Evolutionary conservation across 345 rosid species (phyloP).

Genomic region (Lagerstroemia speciosa): DNA sequence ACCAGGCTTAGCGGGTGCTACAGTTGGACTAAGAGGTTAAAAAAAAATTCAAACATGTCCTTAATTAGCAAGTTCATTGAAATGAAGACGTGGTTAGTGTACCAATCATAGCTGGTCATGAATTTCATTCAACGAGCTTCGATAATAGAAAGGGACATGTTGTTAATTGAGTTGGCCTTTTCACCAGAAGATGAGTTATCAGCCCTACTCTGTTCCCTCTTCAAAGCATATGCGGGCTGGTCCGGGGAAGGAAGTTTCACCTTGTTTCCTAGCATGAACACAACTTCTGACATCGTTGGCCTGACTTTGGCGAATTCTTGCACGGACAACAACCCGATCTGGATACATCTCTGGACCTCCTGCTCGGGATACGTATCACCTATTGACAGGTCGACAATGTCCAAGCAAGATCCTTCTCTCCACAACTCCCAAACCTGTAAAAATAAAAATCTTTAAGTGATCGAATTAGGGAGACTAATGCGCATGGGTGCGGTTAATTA

Average conservation of each 20-base stretch:
- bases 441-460: neutral
- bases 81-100: neutral
- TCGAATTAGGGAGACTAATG: neutral
- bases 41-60: no score
- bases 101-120: neutral
- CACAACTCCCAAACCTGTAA: conserved; percentile 51
- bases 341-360: conserved; percentile 1
- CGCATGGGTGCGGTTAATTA: neutral
- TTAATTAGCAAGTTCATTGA: neutral
- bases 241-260: neutral
- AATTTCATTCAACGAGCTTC: neutral
- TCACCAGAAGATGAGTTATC: neutral
- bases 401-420: conserved; percentile 23
- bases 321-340: conserved; percentile 1
- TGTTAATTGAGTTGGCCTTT: neutral
- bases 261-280: neutral
- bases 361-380: neutral
- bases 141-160: neutral
- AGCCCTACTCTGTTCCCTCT: neutral
- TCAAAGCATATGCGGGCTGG: neutral
- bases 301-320: neutral
- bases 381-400: conserved; percentile 20
- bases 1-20: no score
- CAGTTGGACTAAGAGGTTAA: no score
- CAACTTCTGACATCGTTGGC: neutral